Evolutionary conservation across 495 filamentous ascomycete genomes (phyloP).

Genomic region (Hapsidospora chrysogenum): DNA sequence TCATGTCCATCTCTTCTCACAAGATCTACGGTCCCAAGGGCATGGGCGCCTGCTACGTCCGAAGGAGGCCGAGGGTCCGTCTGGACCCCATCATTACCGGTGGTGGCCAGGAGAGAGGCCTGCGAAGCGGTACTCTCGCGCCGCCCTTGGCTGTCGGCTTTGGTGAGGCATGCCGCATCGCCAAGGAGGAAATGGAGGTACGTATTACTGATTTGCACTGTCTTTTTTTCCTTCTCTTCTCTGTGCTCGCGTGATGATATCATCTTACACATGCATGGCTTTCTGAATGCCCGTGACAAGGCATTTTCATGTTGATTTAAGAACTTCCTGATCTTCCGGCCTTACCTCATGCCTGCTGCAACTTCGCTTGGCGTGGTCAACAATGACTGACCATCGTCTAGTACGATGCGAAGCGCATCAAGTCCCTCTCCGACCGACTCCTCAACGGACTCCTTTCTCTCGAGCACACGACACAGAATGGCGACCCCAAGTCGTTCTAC

Average conservation of each 20-base stretch:
- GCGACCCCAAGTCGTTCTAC: slow-evolving; percentile 68
- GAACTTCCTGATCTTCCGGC: slow-evolving; percentile 26
- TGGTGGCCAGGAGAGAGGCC: slow-evolving; percentile 86
- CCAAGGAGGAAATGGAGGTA: slow-evolving; percentile 77
- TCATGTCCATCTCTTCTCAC: slow-evolving; percentile 98
- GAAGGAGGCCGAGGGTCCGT: slow-evolving; percentile 79
- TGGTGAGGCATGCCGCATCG: slow-evolving; percentile 87
- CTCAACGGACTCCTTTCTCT: slow-evolving; percentile 65
- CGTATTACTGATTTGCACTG: too few relatives aligned
- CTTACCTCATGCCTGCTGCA: slow-evolving; percentile 1
- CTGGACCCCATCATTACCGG: slow-evolving; percentile 92
- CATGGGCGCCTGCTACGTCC: slow-evolving; percentile 89
- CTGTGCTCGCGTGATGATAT: slow-evolving; percentile 38
- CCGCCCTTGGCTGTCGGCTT: slow-evolving; percentile 82
- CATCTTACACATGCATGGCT: slow-evolving; percentile 57
- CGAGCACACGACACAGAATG: slow-evolving; percentile 87
- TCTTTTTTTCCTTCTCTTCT: slow-evolving; percentile 3
- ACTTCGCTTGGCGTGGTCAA: neutral
- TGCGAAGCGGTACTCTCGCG: slow-evolving; percentile 85
- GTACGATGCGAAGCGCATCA: slow-evolving; percentile 84
- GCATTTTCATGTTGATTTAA: slow-evolving; percentile 33
- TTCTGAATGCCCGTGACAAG: slow-evolving; percentile 34
- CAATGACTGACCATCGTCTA: slow-evolving; percentile 26
- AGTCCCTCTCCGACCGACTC: slow-evolving; percentile 65
- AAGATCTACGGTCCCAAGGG: slow-evolving; percentile 99